Evolutionary conservation across 345 rosid species (phyloP), one percentile per base, ranked within the genome.

Genomic region (Syzygium aqueum): DNA sequence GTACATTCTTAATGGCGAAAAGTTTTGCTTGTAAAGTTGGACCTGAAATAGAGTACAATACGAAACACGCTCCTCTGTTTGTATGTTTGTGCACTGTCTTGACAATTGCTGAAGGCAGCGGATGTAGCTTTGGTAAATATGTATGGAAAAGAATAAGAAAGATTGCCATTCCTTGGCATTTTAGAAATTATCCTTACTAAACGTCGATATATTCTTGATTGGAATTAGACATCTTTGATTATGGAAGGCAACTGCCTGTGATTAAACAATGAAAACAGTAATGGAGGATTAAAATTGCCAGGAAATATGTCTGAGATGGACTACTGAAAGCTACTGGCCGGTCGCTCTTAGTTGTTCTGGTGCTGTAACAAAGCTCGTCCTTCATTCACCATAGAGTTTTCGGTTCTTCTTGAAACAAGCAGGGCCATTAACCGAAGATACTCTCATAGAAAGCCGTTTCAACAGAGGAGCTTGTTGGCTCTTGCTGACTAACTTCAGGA

Each of bases 351-450:
- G 49, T 9, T 19, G 25, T 73, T 40, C 49, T 73, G 1, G 49
- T 13, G 5, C 80, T 19, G 49, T 33, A 37, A 4, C 3, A 7
- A 73, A 33, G 49, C 80, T 73, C 23, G 49, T 33, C 40, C 80
- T 19, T 73, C 80, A 15, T 33, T 84, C 49, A 84, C 61, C 50
- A 33, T 25, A 53, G 25, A 40, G n/a, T 84, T 37, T 19, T 51
- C 14, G 5, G 88, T 52, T 85, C 83, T 85, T 80, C 73, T 80
- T 52, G 89, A 12, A n/a, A 77, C 91, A 91, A 27, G 88, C 91
- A 92, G 54, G 93, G 93, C 91, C 91, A 90, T 85, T 90, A 88
- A 88, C 91, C 89, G 7, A 89, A 90, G 46, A 91, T 77, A 54
- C 88, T 86, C 88, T 88, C 90, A 37, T 82, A 89, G 57, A 87